phyloP scores from a whole-genome alignment of 2,329 filamentous ascomycete genomes.

The Lomentospora prolificans region DNA sequence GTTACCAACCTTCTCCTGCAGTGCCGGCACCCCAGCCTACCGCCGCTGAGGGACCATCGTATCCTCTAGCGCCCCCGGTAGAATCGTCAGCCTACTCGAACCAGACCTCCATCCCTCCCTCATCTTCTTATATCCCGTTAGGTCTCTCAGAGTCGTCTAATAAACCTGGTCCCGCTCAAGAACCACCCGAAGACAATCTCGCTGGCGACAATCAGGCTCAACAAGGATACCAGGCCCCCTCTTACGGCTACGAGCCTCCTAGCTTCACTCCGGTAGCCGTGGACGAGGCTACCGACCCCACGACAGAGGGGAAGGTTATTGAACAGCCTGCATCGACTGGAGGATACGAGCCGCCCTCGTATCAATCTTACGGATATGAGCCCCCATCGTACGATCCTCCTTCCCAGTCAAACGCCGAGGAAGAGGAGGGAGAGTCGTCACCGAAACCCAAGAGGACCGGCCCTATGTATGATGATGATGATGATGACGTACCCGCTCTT shows the following conservation, averaged over 20 bases:
- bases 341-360: conserved; percentile 53
- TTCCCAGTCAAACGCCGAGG: conserved; percentile 20
- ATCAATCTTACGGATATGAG: conserved; percentile 49
- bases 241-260: conserved; percentile 43
- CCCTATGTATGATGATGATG: conserved; percentile 68
- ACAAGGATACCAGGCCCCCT: conserved; percentile 16
- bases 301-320: background rate
- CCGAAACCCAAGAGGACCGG: conserved; percentile 63
- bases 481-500: conserved; percentile 53
- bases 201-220: background rate
- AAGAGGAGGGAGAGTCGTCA: conserved; percentile 33
- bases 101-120: conserved; percentile 2
- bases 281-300: background rate
- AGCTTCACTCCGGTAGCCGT: conserved; percentile 21
- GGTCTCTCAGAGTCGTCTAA: background rate
- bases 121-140: conserved; percentile 11
- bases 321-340: conserved; percentile 17
- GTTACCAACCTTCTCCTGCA: background rate
- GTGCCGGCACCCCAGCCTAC: background rate
- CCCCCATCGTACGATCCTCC: conserved; percentile 48
- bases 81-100: background rate
- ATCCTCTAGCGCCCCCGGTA: background rate
- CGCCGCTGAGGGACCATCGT: background rate
- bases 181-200: background rate
- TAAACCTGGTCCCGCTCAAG: background rate